A percentile compares a stretch with the other conserved stretches of the same genome.
phyloP scores from a whole-genome alignment of 345 rosid species.

The Populus alba region DNA sequence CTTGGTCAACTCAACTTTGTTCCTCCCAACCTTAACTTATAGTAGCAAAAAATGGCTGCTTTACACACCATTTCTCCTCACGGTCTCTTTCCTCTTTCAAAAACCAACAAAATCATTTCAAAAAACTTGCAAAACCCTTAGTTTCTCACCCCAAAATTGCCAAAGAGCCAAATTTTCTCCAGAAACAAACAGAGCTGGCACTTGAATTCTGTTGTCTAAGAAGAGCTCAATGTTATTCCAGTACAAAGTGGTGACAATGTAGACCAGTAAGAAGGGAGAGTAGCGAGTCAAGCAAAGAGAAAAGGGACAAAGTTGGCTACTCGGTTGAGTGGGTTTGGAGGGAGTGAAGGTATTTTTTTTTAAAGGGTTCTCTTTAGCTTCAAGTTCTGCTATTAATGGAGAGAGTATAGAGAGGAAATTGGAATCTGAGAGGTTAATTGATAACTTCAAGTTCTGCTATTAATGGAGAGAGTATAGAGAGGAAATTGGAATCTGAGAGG shows the following conservation, averaged over 20 bases:
- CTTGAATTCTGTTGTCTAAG: conserved; percentile 40
- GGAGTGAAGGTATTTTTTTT: conserved; percentile 64
- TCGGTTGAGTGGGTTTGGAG: conserved; percentile 60
- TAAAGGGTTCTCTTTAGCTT: conserved; percentile 66
- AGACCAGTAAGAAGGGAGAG: conserved; percentile 57
- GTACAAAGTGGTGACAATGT: conserved; percentile 52
- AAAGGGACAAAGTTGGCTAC: conserved; percentile 42
- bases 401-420: conserved; percentile 29
- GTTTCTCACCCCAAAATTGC: conserved; percentile 20
- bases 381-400: conserved; percentile 22
- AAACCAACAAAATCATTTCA: conserved; percentile 33
- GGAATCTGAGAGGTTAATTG: conserved; percentile 53
- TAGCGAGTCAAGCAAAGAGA: conserved; percentile 46
- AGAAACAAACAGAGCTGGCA: conserved; percentile 44
- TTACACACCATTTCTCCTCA: conserved; percentile 56
- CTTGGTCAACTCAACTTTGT: conserved; percentile 34
- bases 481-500: conserved; percentile 45
- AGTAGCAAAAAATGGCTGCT: conserved; percentile 55
- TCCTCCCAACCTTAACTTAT: conserved; percentile 30
- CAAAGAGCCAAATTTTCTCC: conserved; percentile 31
- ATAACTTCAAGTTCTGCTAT: conserved; percentile 37
- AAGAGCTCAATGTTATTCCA: conserved; percentile 61
- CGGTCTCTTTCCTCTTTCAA: conserved; percentile 50
- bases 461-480: conserved; percentile 27
- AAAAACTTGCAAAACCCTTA: conserved; percentile 20